Evolutionary conservation across 2,329 filamentous ascomycete species (phyloP).

Genomic region (Myriosclerotinia scirpicola): DNA sequence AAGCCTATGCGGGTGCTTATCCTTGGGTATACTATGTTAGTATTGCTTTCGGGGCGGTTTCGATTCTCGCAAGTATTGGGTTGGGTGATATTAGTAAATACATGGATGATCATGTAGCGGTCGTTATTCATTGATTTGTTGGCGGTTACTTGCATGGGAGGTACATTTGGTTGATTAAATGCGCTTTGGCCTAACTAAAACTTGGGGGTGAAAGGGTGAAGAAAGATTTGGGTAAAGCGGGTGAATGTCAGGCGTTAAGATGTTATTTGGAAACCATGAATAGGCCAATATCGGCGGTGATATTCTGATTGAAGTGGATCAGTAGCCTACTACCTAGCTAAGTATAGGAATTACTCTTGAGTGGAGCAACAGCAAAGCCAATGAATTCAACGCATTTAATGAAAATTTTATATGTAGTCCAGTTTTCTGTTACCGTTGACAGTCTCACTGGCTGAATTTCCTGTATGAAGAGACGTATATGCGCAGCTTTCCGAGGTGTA

Average conservation of each 20-base stretch:
- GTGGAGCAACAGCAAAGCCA: too few relatives aligned
- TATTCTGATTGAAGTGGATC: not conserved
- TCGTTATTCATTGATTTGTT: conserved; percentile 33
- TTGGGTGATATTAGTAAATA: conserved; percentile 58
- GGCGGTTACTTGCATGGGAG: too few relatives aligned
- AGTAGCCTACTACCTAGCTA: too few relatives aligned
- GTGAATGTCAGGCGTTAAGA: not conserved
- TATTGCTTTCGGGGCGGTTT: conserved; percentile 59
- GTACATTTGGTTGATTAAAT: not conserved
- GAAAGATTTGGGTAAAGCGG: not conserved
- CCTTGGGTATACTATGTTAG: conserved; percentile 61
- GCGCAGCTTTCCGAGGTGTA: too few relatives aligned
- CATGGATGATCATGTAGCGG: conserved; percentile 59
- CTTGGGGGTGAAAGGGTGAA: not conserved
- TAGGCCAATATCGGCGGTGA: not conserved
- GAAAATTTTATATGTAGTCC: too few relatives aligned
- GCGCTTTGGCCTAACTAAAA: too few relatives aligned
- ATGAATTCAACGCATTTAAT: too few relatives aligned
- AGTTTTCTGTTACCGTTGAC: too few relatives aligned
- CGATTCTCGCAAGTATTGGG: conserved; percentile 58
- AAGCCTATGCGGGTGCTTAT: conserved; percentile 59
- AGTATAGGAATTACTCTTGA: too few relatives aligned
- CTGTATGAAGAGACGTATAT: too few relatives aligned
- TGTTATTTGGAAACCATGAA: not conserved
- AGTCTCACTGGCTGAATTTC: too few relatives aligned